Evolutionary conservation across 208 protist species (phyloP).

Genomic region (Crithidia fasciculata): DNA sequence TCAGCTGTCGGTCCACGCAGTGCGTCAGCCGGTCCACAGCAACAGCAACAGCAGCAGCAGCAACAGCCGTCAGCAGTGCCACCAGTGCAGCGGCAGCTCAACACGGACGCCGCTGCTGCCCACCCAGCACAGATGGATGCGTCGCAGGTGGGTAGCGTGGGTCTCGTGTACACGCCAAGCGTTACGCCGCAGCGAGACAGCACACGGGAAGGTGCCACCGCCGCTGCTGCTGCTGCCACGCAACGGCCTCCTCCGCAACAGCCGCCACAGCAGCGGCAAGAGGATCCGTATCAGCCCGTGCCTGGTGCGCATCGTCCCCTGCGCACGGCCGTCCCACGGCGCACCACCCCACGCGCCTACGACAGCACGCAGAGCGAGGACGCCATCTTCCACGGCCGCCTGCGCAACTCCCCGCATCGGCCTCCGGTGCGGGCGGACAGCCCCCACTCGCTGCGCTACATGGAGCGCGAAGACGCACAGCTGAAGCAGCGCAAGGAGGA

Average conservation of each 20-base stretch:
- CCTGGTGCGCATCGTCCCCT: conserved; percentile 24
- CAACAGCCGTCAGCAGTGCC: background rate
- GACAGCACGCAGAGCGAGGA: conserved; percentile 45
- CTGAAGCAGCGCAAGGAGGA: conserved; percentile 27
- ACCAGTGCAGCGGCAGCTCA: conserved; percentile 5
- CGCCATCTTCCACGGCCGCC: conserved; percentile 33
- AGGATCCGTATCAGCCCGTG: background rate
- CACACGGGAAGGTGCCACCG: background rate
- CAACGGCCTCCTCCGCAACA: background rate
- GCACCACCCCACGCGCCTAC: conserved; percentile 11
- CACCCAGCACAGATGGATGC: background rate
- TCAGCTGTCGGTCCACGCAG: background rate
- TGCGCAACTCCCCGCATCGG: background rate
- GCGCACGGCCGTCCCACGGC: conserved; percentile 39
- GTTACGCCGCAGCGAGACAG: conserved; percentile 22
- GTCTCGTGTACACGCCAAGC: conserved; percentile 25
- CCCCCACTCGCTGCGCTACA: conserved; percentile 33
- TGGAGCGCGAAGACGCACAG: conserved; percentile 35
- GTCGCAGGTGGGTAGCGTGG: conserved; percentile 16
- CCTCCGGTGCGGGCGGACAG: conserved; percentile 35
- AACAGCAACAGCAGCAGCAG: background rate
- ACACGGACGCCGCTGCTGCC: background rate
- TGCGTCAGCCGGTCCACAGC: background rate
- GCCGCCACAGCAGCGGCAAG: background rate
- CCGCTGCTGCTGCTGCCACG: background rate